A percentile compares a stretch with the other conserved stretches of the same genome.
Conservation (phyloP, 441 rosid species). For the Euphorbia celastroides region DNA sequence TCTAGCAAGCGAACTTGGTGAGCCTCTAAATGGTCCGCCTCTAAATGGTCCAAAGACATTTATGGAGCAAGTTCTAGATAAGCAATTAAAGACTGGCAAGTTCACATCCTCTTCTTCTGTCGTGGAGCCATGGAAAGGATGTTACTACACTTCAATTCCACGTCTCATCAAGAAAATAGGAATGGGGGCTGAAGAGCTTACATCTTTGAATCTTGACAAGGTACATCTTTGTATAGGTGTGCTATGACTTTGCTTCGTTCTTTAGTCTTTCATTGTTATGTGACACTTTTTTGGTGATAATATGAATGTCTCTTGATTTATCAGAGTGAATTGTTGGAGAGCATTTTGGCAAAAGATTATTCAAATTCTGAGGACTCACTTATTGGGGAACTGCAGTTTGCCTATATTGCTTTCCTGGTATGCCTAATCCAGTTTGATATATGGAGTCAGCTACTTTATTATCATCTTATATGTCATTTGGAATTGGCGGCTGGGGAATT, state of each 20-base stretch:
- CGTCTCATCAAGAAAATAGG: slow-evolving; percentile 60
- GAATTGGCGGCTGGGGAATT: slow-evolving; percentile 81
- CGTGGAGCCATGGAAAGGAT: slow-evolving; percentile 43
- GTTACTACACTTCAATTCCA: slow-evolving; percentile 76
- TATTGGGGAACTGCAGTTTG: slow-evolving; percentile 87
- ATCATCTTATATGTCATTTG: slow-evolving; percentile 13
- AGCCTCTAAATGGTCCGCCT: slow-evolving; percentile 30
- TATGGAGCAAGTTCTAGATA: slow-evolving; percentile 67
- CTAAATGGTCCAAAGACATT: slow-evolving; percentile 39
- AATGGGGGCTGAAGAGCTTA: slow-evolving; percentile 56
- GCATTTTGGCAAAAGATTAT: slow-evolving; percentile 47
- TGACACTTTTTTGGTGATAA: slow-evolving; percentile 15
- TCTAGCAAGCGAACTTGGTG: slow-evolving; percentile 50
- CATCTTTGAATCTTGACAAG: slow-evolving; percentile 92
- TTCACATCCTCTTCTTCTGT: slow-evolving; percentile 33
- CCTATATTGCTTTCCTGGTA: slow-evolving; percentile 87
- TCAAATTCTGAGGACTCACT: slow-evolving; percentile 68
- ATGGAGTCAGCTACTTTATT: background rate
- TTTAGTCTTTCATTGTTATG: slow-evolving; percentile 1
- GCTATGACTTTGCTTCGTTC: slow-evolving; percentile 5
- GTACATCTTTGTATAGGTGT: slow-evolving; percentile 23
- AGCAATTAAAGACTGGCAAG: slow-evolving; percentile 54
- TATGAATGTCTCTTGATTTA: slow-evolving; percentile 10
- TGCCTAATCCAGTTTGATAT: slow-evolving; percentile 13
- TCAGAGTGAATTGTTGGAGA: slow-evolving; percentile 69